phyloP scores from a whole-genome alignment of 257 asterid species.

The Forsythia viridissima region DNA sequence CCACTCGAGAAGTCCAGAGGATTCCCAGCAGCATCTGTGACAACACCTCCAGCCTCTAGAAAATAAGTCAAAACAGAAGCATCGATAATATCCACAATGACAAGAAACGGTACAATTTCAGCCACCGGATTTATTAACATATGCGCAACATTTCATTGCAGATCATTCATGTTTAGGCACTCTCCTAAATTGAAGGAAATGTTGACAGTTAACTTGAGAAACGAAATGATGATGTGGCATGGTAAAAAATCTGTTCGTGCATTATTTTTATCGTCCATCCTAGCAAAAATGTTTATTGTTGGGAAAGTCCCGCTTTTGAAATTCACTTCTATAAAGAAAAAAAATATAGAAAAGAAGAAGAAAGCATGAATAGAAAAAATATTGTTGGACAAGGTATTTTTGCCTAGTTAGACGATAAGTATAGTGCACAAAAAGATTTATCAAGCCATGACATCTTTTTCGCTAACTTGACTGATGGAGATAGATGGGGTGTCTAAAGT shows the following conservation, averaged over 20 bases:
- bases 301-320: neutral
- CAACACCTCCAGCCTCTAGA: constrained; percentile 98
- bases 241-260: neutral
- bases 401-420: neutral
- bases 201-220: neutral
- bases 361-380: too few species aligned
- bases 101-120: too few species aligned
- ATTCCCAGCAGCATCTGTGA: constrained; percentile 79
- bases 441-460: neutral
- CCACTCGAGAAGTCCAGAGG: constrained; percentile 94
- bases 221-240: neutral
- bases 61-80: neutral
- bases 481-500: neutral
- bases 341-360: too few species aligned
- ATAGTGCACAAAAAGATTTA: neutral
- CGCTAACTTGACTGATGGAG: neutral
- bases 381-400: too few species aligned
- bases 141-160: neutral
- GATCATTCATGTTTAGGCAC: neutral
- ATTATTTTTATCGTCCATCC: neutral
- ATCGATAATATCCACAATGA: neutral
- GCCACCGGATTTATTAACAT: too few species aligned
- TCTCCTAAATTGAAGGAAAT: neutral
- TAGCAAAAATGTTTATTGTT: neutral
- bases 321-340: neutral